Base-by-base conservation (phyloP, 2,329 filamentous ascomycete genomes). In the Diaporthe nobilis region DNA sequence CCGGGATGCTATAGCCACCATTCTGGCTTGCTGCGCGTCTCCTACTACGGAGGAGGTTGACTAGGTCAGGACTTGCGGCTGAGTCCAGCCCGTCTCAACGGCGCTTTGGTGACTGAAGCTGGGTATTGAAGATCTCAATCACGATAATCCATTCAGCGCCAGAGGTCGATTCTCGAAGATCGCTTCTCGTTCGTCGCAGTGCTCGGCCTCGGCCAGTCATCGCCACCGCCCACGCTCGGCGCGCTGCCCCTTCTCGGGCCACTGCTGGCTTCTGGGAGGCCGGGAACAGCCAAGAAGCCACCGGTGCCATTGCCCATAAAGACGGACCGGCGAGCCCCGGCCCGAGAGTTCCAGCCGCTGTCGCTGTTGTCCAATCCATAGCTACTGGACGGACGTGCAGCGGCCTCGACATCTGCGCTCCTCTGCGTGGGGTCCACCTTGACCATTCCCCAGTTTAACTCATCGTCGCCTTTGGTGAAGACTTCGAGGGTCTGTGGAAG, bases 381-480 rank as follows among this genome's bases (percentile, higher is more conserved):
- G 80, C 87, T 89, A 82, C 90, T 91, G 73, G 87, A 82, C 44
- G 89, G 89, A 22, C 77, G 78, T 71, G 79, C 81, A 42, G 79
- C 79, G 65, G 79, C 75, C 70, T 81, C 77, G 78, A 80, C 76
- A 74, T 75, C 80, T 78, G 77, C 78, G 75, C 82, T 84, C 34
- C 20, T 75, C 44, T 20, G 39, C 67, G 81, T 78, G 20, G 83
- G 82, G 75, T 85, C 81, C 73, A 91, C 86, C 73, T 87, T 86
- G 65, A 89, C 86, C 80, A 90, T 91, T 73, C 89, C 90, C 90
- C 90, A 92, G 79, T 89, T 87, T 55, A 90, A 83, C 77, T 89
- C 87, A 78, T 91, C 89, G 71, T 90, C 88, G 77, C 88, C 87
- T 82, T 91, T 92, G 74, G 89, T 91, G 77, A 90, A 92, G 31